These are phyloP conservation scores for Termitomyces sp. DNA, from an alignment of 768 basidiomycete species.

Conservation along the genomic window DNA sequence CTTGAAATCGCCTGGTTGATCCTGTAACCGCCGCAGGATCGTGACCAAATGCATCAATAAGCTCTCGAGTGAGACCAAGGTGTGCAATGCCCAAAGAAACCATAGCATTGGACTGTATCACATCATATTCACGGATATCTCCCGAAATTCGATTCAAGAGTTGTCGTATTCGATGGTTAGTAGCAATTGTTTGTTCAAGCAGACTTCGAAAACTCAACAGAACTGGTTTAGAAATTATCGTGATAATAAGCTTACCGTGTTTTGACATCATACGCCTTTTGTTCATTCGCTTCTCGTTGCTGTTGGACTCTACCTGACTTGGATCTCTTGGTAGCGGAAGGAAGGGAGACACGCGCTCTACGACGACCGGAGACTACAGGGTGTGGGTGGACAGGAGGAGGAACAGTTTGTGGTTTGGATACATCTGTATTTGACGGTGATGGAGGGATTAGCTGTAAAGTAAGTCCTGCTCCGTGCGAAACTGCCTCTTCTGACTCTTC, in stretches of 20 bases:
- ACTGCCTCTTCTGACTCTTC: constrained; percentile 7
- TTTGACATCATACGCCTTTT: constrained; percentile 52
- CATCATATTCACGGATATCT: constrained; percentile 61
- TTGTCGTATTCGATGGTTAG: constrained; percentile 67
- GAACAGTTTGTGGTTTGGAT: neutral
- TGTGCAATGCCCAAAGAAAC: constrained; percentile 41
- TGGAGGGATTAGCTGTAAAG: constrained; percentile 8
- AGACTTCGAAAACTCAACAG: constrained; percentile 32
- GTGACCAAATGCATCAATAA: constrained; percentile 69
- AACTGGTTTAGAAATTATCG: neutral
- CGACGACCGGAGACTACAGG: constrained; percentile 24
- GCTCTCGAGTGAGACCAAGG: constrained; percentile 50
- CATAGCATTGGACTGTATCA: constrained; percentile 46
- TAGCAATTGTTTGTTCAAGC: constrained; percentile 49
- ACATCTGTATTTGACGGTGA: constrained; percentile 4
- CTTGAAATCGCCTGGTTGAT: constrained; percentile 49
- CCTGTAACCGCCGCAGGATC: constrained; percentile 76
- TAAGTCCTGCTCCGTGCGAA: constrained; percentile 1
- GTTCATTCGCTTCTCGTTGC: constrained; percentile 39
- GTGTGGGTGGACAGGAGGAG: constrained; percentile 19
- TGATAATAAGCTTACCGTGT: constrained; percentile 33
- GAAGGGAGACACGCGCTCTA: constrained; percentile 21
- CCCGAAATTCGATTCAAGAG: constrained; percentile 60
- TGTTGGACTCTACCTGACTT: constrained; percentile 24
- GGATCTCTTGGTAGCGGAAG: constrained; percentile 17